These are phyloP conservation scores for Aegilops tauschii DNA, from an alignment of 176 grass and related monocot species.

Conservation along the genomic window DNA sequence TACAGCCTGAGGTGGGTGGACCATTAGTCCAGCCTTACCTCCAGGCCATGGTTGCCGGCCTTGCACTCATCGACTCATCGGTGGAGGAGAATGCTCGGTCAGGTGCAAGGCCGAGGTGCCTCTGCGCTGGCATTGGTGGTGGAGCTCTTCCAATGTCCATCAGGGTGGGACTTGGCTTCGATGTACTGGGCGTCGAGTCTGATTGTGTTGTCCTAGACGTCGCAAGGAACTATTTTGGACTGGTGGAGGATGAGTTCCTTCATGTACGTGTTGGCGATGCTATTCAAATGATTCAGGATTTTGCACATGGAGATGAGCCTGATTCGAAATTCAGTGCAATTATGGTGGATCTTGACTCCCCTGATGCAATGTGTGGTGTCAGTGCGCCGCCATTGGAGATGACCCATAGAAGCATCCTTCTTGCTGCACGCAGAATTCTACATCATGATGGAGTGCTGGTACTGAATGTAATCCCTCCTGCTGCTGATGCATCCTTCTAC, in stretches of 20 bases:
- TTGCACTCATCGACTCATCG: conserved; percentile 35
- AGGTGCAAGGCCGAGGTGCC: conserved; percentile 45
- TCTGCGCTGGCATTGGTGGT: conserved; percentile 76
- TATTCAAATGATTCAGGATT: conserved; percentile 51
- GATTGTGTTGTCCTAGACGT: conserved; percentile 58
- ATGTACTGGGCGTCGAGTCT: conserved; percentile 64
- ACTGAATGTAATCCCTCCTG: conserved; percentile 75
- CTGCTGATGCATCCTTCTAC: conserved; percentile 55
- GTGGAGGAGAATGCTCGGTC: conserved; percentile 30
- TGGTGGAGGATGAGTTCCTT: conserved; percentile 71
- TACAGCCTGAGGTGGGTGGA: conserved; percentile 35
- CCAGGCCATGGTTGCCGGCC: conserved; percentile 62
- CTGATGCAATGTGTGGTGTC: conserved; percentile 58
- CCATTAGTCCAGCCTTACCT: conserved; percentile 75
- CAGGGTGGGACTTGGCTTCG: conserved; percentile 51
- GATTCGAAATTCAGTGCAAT: conserved; percentile 50
- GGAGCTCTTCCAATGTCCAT: conserved; percentile 73
- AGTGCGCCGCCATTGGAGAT: conserved; percentile 73
- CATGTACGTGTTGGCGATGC: conserved; percentile 52
- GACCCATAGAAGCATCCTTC: conserved; percentile 41
- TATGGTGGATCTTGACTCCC: conserved; percentile 81
- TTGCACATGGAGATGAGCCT: conserved; percentile 6
- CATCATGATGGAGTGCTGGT: conserved; percentile 51
- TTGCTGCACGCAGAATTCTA: conserved; percentile 43
- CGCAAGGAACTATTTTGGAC: conserved; percentile 71